Base-by-base conservation (phyloP, 129 eudicot genomes). In the Scalesia atractyloides region DNA sequence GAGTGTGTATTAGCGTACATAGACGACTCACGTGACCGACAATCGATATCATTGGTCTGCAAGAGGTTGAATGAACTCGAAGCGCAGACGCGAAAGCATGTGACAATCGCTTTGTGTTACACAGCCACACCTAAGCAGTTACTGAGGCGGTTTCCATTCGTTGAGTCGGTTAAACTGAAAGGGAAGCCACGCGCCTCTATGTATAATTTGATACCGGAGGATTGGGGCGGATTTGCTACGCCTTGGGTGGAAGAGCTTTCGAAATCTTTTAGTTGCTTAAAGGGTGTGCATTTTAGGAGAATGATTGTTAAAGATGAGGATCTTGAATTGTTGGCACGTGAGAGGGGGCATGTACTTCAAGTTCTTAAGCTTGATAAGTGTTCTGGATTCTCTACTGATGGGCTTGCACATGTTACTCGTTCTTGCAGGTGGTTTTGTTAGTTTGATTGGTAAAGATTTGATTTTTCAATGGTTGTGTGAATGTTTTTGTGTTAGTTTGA, bases 181-280 rank as follows among this genome's bases (percentile, higher is more conserved):
- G 98, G 96, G 5, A 87, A 89, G 82, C 98, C 98, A 56, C 89
- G 98, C 43, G 96, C 98, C 20, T 89, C 96, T 39, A 87, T 87
- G 98, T 92, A 85, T 19, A 92, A 89, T 39, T 57, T 89, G 84
- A 89, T 92, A 12, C 95, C 98, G 4, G 91, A 87, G 13, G 90
- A 87, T 36, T 92, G 96, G 98, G 96, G 98, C 9, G 98, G 98
- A 2, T 87, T 84, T 43, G 98, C 77, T 7, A 82, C 79, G 17
- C 91, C 96, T 2, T 92, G 96, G 98, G 90, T 87, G 57, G 81
- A 78, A 62, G 92, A 85, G 75, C 80, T 87, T 11, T 71, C 73
- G 4, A 75, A 47, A 59, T 71, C 90, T 4, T 92, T 87, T 41
- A 39, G 26, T 41, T 71, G 86, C 47, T 68, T 92, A 66, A 89